Evolutionary conservation across 75 land plant genomes (phyloP).

Genomic region (Cryptomeria japonica): DNA sequence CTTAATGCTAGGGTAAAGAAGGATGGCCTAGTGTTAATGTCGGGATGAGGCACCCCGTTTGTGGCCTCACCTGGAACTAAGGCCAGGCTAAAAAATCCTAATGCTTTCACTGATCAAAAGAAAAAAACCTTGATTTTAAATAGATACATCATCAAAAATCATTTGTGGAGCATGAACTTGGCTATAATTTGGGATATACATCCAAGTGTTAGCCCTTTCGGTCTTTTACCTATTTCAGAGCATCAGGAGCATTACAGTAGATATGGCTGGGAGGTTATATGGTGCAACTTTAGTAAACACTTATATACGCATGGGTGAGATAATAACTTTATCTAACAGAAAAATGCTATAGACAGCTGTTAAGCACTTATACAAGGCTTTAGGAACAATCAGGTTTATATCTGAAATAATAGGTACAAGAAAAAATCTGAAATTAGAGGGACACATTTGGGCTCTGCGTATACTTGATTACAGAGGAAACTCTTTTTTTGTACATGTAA

Average conservation of each 20-base stretch:
- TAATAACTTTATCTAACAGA: slow-evolving; percentile 49
- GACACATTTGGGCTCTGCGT: slow-evolving; percentile 59
- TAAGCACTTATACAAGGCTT: slow-evolving; percentile 52
- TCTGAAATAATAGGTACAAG: slow-evolving; percentile 47
- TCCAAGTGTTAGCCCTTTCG: slow-evolving; percentile 55
- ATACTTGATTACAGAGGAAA: slow-evolving; percentile 52
- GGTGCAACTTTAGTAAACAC: slow-evolving; percentile 10
- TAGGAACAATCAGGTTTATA: slow-evolving; percentile 46
- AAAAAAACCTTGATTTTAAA: slow-evolving; percentile 44
- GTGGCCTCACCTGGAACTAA: no score
- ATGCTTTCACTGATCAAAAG: no score
- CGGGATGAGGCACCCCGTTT: no score
- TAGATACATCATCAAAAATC: slow-evolving; percentile 42
- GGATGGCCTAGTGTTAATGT: no score
- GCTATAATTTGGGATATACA: slow-evolving; percentile 46
- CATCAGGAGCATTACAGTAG: slow-evolving; percentile 54
- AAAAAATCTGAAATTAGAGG: slow-evolving; percentile 44
- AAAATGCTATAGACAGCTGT: slow-evolving; percentile 41
- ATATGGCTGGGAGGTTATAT: slow-evolving; percentile 43
- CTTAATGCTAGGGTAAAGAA: no score
- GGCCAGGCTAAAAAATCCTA: no score
- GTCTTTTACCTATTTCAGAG: slow-evolving; percentile 50
- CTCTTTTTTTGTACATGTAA: slow-evolving; percentile 43
- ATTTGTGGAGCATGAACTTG: slow-evolving; percentile 45
- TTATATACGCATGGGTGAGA: slow-evolving; percentile 45